These are phyloP conservation scores for Tolypocladium paradoxum DNA, from an alignment of 2,329 filamentous ascomycete genomes.

Conservation along the genomic window DNA sequence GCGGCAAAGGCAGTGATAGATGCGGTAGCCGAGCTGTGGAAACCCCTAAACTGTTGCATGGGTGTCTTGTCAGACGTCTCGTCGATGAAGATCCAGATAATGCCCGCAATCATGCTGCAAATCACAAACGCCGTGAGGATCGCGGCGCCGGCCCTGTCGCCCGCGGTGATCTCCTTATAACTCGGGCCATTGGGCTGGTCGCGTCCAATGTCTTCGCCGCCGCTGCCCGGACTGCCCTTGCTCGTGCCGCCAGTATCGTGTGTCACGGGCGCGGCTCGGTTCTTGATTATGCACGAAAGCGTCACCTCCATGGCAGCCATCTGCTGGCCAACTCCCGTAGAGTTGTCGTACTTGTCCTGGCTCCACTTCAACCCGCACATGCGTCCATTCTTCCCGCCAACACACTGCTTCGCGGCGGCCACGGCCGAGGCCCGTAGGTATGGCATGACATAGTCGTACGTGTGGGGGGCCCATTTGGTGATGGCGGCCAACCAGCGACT, in stretches of 20 bases:
- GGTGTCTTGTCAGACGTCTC: constrained; percentile 27
- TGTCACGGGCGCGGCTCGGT: constrained; percentile 32
- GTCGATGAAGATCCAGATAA: constrained; percentile 37
- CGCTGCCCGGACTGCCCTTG: constrained; percentile 32
- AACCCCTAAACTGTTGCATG: constrained; percentile 19
- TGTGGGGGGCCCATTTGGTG: constrained; percentile 54
- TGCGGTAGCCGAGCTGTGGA: constrained; percentile 10
- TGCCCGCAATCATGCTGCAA: constrained; percentile 40
- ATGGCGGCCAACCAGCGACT: constrained; percentile 51
- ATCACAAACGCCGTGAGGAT: constrained; percentile 51
- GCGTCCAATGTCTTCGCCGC: constrained; percentile 34
- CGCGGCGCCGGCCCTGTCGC: constrained; percentile 58
- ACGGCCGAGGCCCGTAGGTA: constrained; percentile 44
- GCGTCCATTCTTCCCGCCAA: constrained; percentile 42
- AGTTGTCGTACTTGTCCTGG: constrained; percentile 44
- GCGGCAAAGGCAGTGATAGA: constrained; percentile 11
- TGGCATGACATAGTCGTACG: constrained; percentile 39
- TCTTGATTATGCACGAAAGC: constrained; percentile 46
- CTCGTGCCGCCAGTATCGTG: constrained; percentile 47
- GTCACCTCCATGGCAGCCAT: constrained; percentile 60
- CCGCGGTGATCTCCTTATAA: constrained; percentile 31
- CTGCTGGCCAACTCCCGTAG: constrained; percentile 55
- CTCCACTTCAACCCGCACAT: constrained; percentile 54
- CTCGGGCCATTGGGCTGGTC: constrained; percentile 14
- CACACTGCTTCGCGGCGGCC: constrained; percentile 46